Base-by-base conservation (phyloP, 75 land plant species). In the Picea glauca region DNA sequence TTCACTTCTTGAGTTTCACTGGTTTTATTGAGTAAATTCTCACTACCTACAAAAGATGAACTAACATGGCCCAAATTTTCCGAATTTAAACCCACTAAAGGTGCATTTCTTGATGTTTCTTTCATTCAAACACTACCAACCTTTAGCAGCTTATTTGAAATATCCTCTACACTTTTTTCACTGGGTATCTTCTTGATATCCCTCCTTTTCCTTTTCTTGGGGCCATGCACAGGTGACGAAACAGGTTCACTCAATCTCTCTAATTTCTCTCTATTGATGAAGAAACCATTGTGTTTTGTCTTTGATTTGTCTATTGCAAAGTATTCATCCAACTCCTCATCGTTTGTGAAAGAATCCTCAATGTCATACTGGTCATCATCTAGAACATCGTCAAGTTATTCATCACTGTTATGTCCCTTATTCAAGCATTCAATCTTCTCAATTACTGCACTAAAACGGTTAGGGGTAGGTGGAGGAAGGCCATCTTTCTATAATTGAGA, bases 311-410 rank as follows among this genome's bases (percentile, higher is more conserved):
- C 99, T 82, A 94, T 98, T 77, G 91, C 78, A 76, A 96, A 96
- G 79, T 96, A 96, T 59, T 92, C 99, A 87, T 96, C 90, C 94
- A 97, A 81, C 75, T 97, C 99, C 58, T 84, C 82, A 80, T 97
- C 99, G 80, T 97, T 95, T 23, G 94, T 97, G 60, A 97, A 97
- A 65, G 98, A 91, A 83, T 97, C 99, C 67, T 97, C 99, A n/a
- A 98, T 97, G 81, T 97, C 93, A 84, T 92, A 97, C 59, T 94
- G 93, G 88, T 94, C 95, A 86, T 97, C 98, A 80, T 97, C 99
- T 30, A 98, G 99, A 57, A 80, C 23, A 75, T 85, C 88, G 82
- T 82, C 84, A 65, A 88, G 84, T 70, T 88, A 90, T 76, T 91
- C 90, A 13, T 88, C 96, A 76, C 92, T 91, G 82, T 90, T 90